Conservation (phyloP, 2,329 filamentous ascomycete genomes). For the Fonsecaea pedrosoi region DNA sequence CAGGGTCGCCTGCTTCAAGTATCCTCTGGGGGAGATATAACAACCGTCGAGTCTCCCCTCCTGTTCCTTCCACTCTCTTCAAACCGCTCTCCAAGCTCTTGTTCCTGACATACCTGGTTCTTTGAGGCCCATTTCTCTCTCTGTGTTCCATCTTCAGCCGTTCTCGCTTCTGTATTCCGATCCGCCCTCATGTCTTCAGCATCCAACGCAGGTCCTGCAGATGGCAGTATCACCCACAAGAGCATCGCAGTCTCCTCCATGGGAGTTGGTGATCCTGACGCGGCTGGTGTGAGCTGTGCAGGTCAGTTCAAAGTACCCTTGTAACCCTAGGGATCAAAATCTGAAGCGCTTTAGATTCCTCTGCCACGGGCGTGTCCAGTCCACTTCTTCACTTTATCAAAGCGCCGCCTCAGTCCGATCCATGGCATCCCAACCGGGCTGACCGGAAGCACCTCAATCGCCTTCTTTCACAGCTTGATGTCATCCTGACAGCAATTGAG, state of each 20-base stretch:
- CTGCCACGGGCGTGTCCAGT: neutral
- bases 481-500: conserved; percentile 2
- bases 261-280: neutral
- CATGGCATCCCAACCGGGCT: conserved; percentile 11
- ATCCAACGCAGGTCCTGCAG: neutral
- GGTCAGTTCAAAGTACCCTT: neutral
- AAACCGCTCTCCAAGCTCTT: neutral
- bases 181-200: neutral
- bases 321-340: neutral
- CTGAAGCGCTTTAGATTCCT: neutral
- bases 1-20: neutral
- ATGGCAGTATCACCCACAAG: conserved; percentile 3
- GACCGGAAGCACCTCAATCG: conserved; percentile 2
- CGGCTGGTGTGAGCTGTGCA: neutral
- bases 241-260: conserved; percentile 10
- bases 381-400: neutral
- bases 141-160: neutral
- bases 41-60: neutral
- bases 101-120: neutral
- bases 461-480: conserved; percentile 6
- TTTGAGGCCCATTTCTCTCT: neutral
- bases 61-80: neutral
- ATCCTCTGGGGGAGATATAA: neutral
- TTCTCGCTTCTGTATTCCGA: neutral
- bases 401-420: neutral